These are phyloP conservation scores for Fusarium verticillioides DNA, from an alignment of 2,329 filamentous ascomycete species.

Conservation along the genomic window DNA sequence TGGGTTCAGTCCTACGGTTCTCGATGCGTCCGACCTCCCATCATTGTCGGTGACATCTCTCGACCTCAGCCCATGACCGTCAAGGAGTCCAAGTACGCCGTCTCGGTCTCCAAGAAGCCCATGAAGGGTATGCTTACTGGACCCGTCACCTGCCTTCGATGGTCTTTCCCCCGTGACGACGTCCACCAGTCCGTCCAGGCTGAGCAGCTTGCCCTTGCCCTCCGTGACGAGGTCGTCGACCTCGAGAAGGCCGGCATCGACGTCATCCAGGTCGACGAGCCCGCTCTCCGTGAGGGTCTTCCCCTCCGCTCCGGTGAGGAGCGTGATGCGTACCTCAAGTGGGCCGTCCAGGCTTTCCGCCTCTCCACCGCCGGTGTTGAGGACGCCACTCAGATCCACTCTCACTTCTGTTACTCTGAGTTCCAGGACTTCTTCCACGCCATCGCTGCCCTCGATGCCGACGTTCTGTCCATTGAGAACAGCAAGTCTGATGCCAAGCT, in stretches of 20 bases:
- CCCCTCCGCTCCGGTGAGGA: conserved; percentile 93
- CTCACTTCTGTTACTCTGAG: conserved; percentile 99
- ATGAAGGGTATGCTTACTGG: conserved; percentile 99
- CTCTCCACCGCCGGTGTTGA: conserved; percentile 92
- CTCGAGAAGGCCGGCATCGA: conserved; percentile 96
- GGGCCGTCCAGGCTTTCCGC: conserved; percentile 98
- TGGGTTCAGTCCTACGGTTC: conserved; percentile 99
- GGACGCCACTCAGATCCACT: conserved; percentile 99
- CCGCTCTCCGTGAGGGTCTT: conserved; percentile 98
- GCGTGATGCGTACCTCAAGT: conserved; percentile 95
- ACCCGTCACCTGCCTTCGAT: conserved; percentile 97
- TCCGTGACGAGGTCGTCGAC: conserved; percentile 98
- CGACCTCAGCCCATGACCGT: conserved; percentile 98
- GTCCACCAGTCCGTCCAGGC: conserved; percentile 99
- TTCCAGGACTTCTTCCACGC: conserved; percentile 99
- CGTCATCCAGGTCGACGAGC: conserved; percentile 99
- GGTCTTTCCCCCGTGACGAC: conserved; percentile 99
- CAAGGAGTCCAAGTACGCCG: conserved; percentile 99
- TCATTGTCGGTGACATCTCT: conserved; percentile 98
- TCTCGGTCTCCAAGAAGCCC: conserved; percentile 95
- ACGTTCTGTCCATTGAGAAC: conserved; percentile 99
- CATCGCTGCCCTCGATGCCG: conserved; percentile 96
- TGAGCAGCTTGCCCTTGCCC: conserved; percentile 96
- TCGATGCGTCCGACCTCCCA: conserved; percentile 96
- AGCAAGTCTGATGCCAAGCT: conserved; percentile 99